Evolutionary conservation across 164 flowering plant species (phyloP).

Genomic region (Cinnamomum micranthum): DNA sequence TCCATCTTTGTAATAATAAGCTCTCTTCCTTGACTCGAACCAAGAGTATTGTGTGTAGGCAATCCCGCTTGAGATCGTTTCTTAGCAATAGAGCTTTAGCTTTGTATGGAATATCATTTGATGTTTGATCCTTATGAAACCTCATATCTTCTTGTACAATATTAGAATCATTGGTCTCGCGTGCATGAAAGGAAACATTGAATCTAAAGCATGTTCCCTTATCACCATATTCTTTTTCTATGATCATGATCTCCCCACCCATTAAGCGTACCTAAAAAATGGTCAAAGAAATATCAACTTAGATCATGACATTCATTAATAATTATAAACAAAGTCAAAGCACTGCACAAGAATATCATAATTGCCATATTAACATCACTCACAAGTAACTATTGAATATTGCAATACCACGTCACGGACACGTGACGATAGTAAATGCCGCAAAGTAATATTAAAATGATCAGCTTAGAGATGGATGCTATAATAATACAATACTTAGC

Average conservation of each 20-base stretch:
- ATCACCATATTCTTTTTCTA: slow-evolving; percentile 55
- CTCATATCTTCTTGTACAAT: slow-evolving; percentile 8
- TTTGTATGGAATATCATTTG: too few relatives aligned
- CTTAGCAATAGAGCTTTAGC: neutral
- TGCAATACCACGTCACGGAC: too few relatives aligned
- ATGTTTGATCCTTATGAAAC: neutral
- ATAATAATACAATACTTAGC: too few relatives aligned
- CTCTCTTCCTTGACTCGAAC: slow-evolving; percentile 43
- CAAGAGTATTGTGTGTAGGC: slow-evolving; percentile 41
- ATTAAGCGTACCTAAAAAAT: slow-evolving; percentile 64
- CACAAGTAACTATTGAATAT: neutral
- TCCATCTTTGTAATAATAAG: slow-evolving; percentile 32
- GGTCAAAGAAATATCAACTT: neutral
- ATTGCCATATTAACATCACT: too few relatives aligned
- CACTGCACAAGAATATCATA: neutral
- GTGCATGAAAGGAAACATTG: slow-evolving; percentile 37
- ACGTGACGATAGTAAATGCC: too few relatives aligned
- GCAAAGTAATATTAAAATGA: too few relatives aligned
- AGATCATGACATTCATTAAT: neutral
- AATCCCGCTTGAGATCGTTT: slow-evolving; percentile 17
- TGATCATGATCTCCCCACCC: slow-evolving; percentile 78
- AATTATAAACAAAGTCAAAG: too few relatives aligned
- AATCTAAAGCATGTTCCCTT: slow-evolving; percentile 78
- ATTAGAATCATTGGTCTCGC: neutral
- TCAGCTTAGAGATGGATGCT: too few relatives aligned